Conservation (phyloP, 805 yeast genomes). For the Diddensiella santjacobensis region DNA sequence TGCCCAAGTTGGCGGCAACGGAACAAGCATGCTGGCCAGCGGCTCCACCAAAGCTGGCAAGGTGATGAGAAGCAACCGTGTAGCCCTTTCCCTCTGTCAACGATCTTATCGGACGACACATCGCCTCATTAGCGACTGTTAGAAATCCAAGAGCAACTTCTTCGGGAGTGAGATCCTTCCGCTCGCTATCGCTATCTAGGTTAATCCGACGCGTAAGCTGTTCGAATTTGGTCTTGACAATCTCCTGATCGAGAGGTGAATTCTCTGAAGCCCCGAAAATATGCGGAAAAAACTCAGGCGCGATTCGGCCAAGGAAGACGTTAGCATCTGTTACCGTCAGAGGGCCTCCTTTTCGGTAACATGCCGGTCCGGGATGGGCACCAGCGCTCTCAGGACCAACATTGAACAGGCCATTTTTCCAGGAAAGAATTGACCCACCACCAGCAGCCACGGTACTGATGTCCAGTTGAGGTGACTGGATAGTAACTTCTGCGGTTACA, state of each 20-base stretch:
- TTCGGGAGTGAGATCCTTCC: slow-evolving; percentile 44
- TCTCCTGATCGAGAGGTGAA: slow-evolving; percentile 57
- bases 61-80: slow-evolving; percentile 55
- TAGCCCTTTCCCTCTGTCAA: slow-evolving; percentile 82
- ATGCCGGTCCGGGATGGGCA: slow-evolving; percentile 86
- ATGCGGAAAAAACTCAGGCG: slow-evolving; percentile 70
- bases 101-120: slow-evolving; percentile 82
- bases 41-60: slow-evolving; percentile 87
- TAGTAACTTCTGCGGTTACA: slow-evolving; percentile 72
- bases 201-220: slow-evolving; percentile 57
- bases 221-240: slow-evolving; percentile 46
- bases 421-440: slow-evolving; percentile 66
- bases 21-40: slow-evolving; percentile 88
- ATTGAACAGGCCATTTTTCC: slow-evolving; percentile 65
- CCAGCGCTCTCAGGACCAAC: slow-evolving; percentile 87
- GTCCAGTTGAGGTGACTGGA: slow-evolving; percentile 77
- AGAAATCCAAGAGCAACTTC: slow-evolving; percentile 78
- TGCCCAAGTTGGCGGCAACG: slow-evolving; percentile 67
- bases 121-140: slow-evolving; percentile 77
- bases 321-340: slow-evolving; percentile 84
- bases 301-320: slow-evolving; percentile 61
- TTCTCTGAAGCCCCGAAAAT: slow-evolving; percentile 79
- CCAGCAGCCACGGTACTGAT: slow-evolving; percentile 83
- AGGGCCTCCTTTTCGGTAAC: slow-evolving; percentile 81
- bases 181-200: slow-evolving; percentile 38